Evolutionary conservation across 352 stramenopile species (phyloP).

Genomic region (Phytopythium ostracodes): DNA sequence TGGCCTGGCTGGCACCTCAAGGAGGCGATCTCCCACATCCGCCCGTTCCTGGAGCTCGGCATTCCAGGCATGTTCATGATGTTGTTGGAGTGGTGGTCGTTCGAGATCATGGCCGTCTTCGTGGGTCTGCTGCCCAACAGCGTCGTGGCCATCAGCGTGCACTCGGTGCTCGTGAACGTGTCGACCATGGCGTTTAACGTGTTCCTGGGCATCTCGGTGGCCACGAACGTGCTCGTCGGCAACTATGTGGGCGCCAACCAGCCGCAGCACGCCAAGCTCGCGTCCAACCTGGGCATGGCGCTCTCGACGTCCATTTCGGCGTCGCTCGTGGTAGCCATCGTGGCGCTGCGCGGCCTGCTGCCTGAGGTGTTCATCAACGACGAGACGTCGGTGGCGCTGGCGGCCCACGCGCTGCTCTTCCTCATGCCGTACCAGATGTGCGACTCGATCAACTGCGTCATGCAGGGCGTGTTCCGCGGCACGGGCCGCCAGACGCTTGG

Average conservation of each 20-base stretch:
- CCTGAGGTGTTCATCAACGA: constrained; percentile 76
- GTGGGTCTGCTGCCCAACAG: constrained; percentile 58
- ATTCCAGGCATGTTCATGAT: constrained; percentile 75
- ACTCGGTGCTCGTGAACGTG: constrained; percentile 66
- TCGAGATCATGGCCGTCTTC: constrained; percentile 74
- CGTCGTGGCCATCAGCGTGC: constrained; percentile 64
- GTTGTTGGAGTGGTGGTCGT: constrained; percentile 74
- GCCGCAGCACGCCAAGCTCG: constrained; percentile 79
- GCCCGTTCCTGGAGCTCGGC: constrained; percentile 62
- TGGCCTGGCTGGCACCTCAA: constrained; percentile 65
- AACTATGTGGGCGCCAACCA: constrained; percentile 79
- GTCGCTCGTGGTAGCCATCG: constrained; percentile 34
- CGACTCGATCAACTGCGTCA: constrained; percentile 68
- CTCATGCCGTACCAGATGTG: constrained; percentile 67
- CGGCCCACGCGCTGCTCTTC: constrained; percentile 46
- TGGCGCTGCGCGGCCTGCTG: constrained; percentile 40
- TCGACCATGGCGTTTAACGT: constrained; percentile 70
- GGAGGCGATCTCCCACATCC: constrained; percentile 43
- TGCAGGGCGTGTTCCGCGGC: constrained; percentile 72
- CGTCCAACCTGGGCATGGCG: constrained; percentile 61
- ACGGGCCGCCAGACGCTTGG: constrained; percentile 52
- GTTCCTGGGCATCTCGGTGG: constrained; percentile 76
- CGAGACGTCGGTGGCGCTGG: constrained; percentile 32
- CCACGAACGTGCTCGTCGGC: constrained; percentile 77
- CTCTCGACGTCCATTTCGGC: constrained; percentile 45